These are phyloP conservation scores for Striga hermonthica DNA, from an alignment of 305 asterid genomes.

Conservation along the genomic window DNA sequence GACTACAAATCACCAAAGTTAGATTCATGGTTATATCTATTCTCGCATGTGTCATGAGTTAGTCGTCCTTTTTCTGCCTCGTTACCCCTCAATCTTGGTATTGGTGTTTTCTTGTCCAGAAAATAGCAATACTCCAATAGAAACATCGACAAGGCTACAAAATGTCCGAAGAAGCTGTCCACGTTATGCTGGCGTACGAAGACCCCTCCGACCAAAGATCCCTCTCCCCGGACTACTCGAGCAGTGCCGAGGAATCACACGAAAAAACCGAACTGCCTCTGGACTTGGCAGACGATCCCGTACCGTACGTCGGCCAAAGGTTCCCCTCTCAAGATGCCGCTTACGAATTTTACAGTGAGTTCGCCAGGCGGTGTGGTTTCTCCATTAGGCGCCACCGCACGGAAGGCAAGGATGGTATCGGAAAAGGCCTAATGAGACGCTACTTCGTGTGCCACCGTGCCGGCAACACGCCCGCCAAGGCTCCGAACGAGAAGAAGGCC, in stretches of 20 bases:
- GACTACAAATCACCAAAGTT: conserved; percentile 6
- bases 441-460: conserved; percentile 98
- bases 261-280: conserved; percentile 63
- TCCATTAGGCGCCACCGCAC: conserved; percentile 93
- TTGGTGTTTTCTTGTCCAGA: background rate
- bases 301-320: conserved; percentile 78
- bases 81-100: conserved; percentile 23
- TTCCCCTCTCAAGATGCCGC: conserved; percentile 84
- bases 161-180: conserved; percentile 75
- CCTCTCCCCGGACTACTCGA: conserved; percentile 70
- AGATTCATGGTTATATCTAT: background rate
- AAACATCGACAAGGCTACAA: conserved; percentile 28
- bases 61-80: background rate
- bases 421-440: conserved; percentile 92
- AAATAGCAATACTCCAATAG: conserved; percentile 29
- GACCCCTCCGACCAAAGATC: conserved; percentile 86
- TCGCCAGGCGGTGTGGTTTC: conserved; percentile 81
- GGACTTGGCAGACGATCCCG: conserved; percentile 52
- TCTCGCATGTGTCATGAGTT: background rate
- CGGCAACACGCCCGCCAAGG: conserved; percentile 82
- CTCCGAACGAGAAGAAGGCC: conserved; percentile 58
- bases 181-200: conserved; percentile 71
- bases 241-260: conserved; percentile 89
- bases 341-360: conserved; percentile 78
- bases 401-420: conserved; percentile 93